phyloP scores from a whole-genome alignment of 176 grass and related monocot genomes.

The Olyra latifolia region DNA sequence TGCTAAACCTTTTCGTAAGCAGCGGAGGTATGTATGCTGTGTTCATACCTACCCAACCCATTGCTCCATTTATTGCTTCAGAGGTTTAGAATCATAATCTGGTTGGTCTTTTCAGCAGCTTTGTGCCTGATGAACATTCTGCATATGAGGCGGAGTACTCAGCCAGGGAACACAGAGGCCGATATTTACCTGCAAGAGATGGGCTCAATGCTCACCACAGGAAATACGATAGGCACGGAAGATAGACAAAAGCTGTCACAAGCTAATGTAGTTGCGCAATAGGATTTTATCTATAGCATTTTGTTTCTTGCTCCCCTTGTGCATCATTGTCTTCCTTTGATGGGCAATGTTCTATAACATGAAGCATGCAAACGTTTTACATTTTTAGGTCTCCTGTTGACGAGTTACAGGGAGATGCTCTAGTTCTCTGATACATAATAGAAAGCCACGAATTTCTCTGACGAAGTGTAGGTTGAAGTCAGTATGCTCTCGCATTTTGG shows the following conservation, averaged over 20 bases:
- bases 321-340: background rate
- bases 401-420: background rate
- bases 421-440: background rate
- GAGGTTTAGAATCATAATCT: background rate
- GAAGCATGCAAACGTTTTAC: background rate
- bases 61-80: background rate
- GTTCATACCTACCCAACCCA: background rate
- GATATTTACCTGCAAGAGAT: constrained; percentile 37
- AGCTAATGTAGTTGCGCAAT: constrained; percentile 28
- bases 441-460: background rate
- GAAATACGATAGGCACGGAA: constrained; percentile 43
- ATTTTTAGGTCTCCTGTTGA: background rate
- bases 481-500: too few relatives aligned
- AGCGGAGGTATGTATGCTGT: constrained; percentile 34
- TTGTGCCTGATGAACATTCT: constrained; percentile 27
- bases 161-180: constrained; percentile 34
- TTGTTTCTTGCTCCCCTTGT: background rate
- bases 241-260: constrained; percentile 30
- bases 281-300: constrained; percentile 5
- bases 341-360: constrained; percentile 23
- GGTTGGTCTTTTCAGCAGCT: constrained; percentile 21
- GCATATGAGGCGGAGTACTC: constrained; percentile 40
- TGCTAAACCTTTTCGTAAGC: constrained; percentile 31
- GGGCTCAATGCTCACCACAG: constrained; percentile 22
- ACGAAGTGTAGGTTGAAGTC: too few relatives aligned